Conservation (phyloP, 805 yeast species). For the Metschnikowia aberdeeniae region DNA sequence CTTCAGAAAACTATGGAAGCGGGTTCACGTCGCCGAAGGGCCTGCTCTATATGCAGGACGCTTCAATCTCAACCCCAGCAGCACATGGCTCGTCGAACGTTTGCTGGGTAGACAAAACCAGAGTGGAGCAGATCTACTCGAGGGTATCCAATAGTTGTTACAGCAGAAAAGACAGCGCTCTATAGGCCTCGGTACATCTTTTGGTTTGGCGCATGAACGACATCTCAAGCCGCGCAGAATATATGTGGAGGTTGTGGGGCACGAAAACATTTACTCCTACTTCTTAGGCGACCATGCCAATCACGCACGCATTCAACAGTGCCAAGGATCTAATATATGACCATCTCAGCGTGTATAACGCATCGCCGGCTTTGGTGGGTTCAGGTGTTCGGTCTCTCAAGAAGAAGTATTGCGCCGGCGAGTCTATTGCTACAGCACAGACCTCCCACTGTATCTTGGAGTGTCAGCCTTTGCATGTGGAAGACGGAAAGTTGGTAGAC, state of each 20-base stretch:
- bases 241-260: conserved; percentile 1
- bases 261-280: not conserved
- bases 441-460: conserved; percentile 12
- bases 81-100: too few relatives aligned
- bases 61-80: too few relatives aligned
- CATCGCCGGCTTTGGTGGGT: conserved; percentile 23
- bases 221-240: conserved; percentile 1
- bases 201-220: too few relatives aligned
- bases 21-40: too few relatives aligned
- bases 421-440: conserved; percentile 8
- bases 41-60: too few relatives aligned
- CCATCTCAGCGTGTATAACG: conserved; percentile 27
- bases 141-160: too few relatives aligned
- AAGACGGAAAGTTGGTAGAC: conserved; percentile 56
- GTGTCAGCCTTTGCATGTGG: conserved; percentile 28
- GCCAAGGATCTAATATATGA: conserved; percentile 15
- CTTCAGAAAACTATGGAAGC: too few relatives aligned
- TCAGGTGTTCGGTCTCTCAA: conserved; percentile 28
- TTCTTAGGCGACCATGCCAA: not conserved
- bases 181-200: too few relatives aligned
- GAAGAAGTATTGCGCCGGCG: conserved; percentile 17
- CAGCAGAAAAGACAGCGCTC: too few relatives aligned
- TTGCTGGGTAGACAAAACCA: too few relatives aligned
- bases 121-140: too few relatives aligned
- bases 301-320: conserved; percentile 1